These are phyloP conservation scores for Wickerhamomyces sp. DNA, from an alignment of 1,139 yeast genomes.

Conservation along the genomic window DNA sequence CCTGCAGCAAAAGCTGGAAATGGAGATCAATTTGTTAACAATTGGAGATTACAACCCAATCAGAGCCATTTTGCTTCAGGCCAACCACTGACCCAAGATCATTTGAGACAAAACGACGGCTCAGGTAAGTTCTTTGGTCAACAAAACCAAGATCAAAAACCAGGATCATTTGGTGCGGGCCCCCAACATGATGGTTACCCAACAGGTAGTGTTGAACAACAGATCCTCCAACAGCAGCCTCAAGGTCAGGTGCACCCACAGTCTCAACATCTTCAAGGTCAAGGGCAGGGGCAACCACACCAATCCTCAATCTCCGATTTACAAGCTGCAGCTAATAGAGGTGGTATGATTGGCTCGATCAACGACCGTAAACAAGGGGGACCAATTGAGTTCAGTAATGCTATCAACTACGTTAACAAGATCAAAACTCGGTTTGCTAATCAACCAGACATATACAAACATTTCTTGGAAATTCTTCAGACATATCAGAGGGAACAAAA, in stretches of 20 bases:
- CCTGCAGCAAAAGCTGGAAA: conserved; percentile 7
- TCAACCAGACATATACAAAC: conserved; percentile 95
- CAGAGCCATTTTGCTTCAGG: conserved; percentile 7
- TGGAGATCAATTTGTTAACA: neutral
- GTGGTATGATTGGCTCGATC: conserved; percentile 16
- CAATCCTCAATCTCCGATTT: conserved; percentile 30
- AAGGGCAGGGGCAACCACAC: conserved; percentile 10
- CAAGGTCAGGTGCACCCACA: too few relatives aligned
- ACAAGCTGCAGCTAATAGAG: conserved; percentile 36
- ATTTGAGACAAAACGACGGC: neutral
- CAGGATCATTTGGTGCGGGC: neutral
- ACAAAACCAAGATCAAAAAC: conserved; percentile 9
- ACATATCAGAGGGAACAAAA: conserved; percentile 95
- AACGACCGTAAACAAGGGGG: conserved; percentile 46
- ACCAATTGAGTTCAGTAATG: conserved; percentile 95
- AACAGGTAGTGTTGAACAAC: conserved; percentile 6
- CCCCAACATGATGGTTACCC: neutral
- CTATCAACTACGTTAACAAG: conserved; percentile 92
- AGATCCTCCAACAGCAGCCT: conserved; percentile 13
- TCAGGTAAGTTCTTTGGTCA: conserved; percentile 4
- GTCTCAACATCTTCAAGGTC: conserved; percentile 8
- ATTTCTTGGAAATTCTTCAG: conserved; percentile 88
- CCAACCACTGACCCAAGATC: neutral
- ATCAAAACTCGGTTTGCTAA: conserved; percentile 90
- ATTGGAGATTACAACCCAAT: conserved; percentile 7